These are phyloP conservation scores for Euphorbia tirucalli DNA, from an alignment of 345 rosid genomes.

Conservation along the genomic window DNA sequence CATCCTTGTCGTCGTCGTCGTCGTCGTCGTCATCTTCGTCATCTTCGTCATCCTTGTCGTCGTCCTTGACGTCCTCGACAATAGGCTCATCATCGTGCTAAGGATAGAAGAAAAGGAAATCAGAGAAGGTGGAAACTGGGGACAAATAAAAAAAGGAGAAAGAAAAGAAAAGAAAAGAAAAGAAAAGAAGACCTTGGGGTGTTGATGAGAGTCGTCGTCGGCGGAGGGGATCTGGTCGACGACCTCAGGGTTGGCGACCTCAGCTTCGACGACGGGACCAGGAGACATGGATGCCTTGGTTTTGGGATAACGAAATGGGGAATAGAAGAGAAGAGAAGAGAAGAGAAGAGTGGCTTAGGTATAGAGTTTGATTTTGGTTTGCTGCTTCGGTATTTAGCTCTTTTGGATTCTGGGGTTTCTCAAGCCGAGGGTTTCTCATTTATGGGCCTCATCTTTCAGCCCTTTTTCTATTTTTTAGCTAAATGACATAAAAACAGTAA, in stretches of 20 bases:
- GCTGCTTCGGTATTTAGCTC: not conserved
- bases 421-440: not conserved
- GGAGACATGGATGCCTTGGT: conserved; percentile 50
- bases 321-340: not conserved
- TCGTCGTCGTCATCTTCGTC: conserved; percentile 62
- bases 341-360: not conserved
- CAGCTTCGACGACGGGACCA: conserved; percentile 51
- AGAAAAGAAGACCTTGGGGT: conserved; percentile 34
- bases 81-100: conserved; percentile 50
- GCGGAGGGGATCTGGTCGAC: conserved; percentile 25
- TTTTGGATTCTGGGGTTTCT: not conserved
- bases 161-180: no score
- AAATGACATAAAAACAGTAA: no score
- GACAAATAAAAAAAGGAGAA: not conserved
- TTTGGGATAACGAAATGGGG: conserved; percentile 3
- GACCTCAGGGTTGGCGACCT: conserved; percentile 33
- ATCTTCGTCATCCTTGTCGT: no score
- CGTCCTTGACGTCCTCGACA: conserved; percentile 79
- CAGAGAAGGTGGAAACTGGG: not conserved
- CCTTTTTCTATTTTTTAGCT: no score
- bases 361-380: not conserved
- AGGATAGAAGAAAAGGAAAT: not conserved
- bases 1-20: conserved; percentile 67
- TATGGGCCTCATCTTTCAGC: conserved; percentile 13
- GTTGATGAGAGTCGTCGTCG: conserved; percentile 41